Evolutionary conservation across 305 asterid species (phyloP), one percentile per base, ranked within the genome.

Genomic region (Solanum hybrid): DNA sequence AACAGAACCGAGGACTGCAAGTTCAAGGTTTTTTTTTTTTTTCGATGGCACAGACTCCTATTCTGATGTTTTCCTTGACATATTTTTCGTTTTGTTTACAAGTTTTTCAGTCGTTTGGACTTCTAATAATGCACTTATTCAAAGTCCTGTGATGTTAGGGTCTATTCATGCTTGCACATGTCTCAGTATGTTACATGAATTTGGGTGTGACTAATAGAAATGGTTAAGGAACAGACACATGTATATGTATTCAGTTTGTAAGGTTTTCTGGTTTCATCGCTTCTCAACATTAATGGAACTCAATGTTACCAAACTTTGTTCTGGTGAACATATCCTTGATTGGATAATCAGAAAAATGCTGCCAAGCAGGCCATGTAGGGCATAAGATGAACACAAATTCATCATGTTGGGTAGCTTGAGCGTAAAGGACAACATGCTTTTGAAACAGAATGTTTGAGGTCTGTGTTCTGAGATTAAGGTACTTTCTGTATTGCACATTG

Each of bases 1-100:
- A 92, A 94, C 96, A 64, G 99, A 97, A 92, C 97, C 93, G 89
- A 93, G 98, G 94, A 97, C 99, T 90, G 98, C 99, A 86, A 95
- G 99, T 91, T 97, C 99, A 92, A 98, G 99, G 99, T 98, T 60
- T 60, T 90, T 86, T 77, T 91, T 4, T 14, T 56, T 17, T 84
- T 29, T 29, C n/a, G 66, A 88, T 90, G 85, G 78, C 90, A 90
- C 66, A 51, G 64, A 86, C 26, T 75, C 88, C 38, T 31, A 75
- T 37, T 88, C 56, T 45, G 85, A 37, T 69, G 11, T 17, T 29
- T 66, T 15, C 64, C 34, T 26, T 31, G n/a, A 22, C 60, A 66
- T 79, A 24, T 88, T 34, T 27, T 56, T 77, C 10, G 3, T 37
- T n/a, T 7, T 79, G 60, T 24, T n/a, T 79, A 79, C 51, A 37